Conservation (phyloP, 2,329 filamentous ascomycete genomes). For the Sarocladiaceae sp. region DNA sequence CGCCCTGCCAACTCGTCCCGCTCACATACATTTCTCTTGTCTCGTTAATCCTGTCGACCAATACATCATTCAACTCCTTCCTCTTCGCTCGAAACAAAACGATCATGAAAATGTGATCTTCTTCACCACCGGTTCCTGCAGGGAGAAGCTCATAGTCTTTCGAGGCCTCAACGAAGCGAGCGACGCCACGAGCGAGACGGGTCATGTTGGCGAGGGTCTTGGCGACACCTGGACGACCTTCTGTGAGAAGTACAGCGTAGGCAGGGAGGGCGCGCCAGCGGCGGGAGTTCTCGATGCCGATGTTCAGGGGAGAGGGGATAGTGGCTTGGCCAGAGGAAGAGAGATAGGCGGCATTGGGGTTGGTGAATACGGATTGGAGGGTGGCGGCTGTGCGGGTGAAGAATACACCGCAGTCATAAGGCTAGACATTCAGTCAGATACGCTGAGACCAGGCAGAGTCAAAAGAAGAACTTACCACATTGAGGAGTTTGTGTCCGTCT, state of each 20-base stretch:
- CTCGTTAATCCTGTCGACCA: constrained; percentile 71
- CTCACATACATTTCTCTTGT: constrained; percentile 76
- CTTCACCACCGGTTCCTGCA: constrained; percentile 32
- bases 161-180: constrained; percentile 57
- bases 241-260: constrained; percentile 73
- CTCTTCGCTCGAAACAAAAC: constrained; percentile 76
- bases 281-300: constrained; percentile 86
- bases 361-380: constrained; percentile 65
- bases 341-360: constrained; percentile 83
- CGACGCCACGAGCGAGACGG: constrained; percentile 63
- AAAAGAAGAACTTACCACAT: constrained; percentile 57
- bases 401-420: constrained; percentile 92
- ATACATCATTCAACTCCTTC: constrained; percentile 51
- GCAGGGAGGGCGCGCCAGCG: constrained; percentile 88
- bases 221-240: constrained; percentile 66
- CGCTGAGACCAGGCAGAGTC: background rate
- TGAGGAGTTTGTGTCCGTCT: constrained; percentile 88
- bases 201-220: constrained; percentile 71
- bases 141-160: constrained; percentile 66
- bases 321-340: constrained; percentile 25
- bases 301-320: constrained; percentile 79
- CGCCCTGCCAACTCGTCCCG: constrained; percentile 72
- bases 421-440: constrained; percentile 36
- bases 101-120: constrained; percentile 50
- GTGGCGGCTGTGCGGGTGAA: constrained; percentile 61